These are phyloP conservation scores for Apiotrichum siamense DNA, from an alignment of 1,284 basidiomycete genomes.

Conservation along the genomic window DNA sequence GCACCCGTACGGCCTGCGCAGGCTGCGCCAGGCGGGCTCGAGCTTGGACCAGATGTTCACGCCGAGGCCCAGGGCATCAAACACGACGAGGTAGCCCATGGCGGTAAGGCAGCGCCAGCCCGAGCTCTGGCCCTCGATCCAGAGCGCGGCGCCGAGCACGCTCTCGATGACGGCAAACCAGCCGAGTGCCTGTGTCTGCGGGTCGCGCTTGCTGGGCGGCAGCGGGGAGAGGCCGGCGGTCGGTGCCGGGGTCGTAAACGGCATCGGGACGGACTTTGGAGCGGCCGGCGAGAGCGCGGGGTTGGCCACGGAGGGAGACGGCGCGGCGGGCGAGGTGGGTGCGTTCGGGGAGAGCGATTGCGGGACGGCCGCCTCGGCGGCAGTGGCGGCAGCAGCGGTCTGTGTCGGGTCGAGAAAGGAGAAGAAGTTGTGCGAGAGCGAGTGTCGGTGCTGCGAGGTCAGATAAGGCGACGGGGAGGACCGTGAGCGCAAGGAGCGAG, in stretches of 20 bases:
- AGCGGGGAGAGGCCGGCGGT: conserved; percentile 21
- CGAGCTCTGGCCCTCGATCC: conserved; percentile 84
- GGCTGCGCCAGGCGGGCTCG: conserved; percentile 33
- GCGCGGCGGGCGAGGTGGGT: no score
- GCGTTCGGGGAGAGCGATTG: no score
- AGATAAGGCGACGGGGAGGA: not conserved
- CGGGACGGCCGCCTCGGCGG: not conserved
- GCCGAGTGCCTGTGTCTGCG: conserved; percentile 43
- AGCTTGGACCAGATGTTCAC: conserved; percentile 54
- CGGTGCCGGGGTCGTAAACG: conserved; percentile 17
- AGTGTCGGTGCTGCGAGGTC: conserved; percentile 66
- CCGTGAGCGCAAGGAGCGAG: not conserved
- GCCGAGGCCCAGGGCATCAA: conserved; percentile 77
- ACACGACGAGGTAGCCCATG: conserved; percentile 91
- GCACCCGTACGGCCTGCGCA: conserved; percentile 63
- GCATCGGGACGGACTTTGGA: conserved; percentile 20
- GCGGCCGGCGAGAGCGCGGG: conserved; percentile 1
- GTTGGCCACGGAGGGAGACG: conserved; percentile 29
- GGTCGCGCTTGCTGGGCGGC: conserved; percentile 36
- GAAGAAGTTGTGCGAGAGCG: conserved; percentile 88
- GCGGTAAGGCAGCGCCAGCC: conserved; percentile 85
- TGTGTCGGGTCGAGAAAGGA: conserved; percentile 66
- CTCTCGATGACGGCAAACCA: conserved; percentile 50
- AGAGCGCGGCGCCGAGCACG: conserved; percentile 56
- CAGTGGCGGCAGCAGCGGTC: conserved; percentile 29